phyloP scores from a whole-genome alignment of 2,329 filamentous ascomycete genomes.

The Cordyceps tenuipes region DNA sequence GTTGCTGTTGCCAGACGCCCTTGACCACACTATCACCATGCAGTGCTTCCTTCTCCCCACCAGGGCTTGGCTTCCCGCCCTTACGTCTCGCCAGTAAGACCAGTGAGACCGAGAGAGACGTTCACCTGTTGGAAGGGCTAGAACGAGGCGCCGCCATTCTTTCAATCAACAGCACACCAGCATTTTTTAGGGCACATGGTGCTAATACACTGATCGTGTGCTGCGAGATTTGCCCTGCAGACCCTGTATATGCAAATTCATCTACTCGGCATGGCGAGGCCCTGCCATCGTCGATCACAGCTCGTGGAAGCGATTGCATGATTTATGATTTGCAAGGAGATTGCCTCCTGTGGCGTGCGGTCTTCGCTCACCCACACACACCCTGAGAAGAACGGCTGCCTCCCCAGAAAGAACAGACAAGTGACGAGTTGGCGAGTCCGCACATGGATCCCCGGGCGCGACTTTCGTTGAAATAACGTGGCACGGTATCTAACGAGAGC shows the following conservation, averaged over 20 bases:
- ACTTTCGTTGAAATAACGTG: background rate
- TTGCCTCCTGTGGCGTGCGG: background rate
- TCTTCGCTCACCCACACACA: no score
- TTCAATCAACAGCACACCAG: background rate
- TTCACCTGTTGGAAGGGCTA: background rate
- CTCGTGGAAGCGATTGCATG: background rate
- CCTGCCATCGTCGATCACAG: background rate
- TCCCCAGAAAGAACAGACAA: background rate
- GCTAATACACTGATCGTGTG: background rate
- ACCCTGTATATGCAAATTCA: background rate
- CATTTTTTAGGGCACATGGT: background rate
- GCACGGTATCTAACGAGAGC: background rate
- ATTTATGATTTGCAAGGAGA: background rate
- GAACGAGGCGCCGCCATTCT: background rate
- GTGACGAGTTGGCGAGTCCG: background rate
- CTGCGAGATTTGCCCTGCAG: background rate
- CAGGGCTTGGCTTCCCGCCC: background rate
- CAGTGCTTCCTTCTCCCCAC: slow-evolving; percentile 1
- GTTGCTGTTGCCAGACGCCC: background rate
- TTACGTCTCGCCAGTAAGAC: background rate
- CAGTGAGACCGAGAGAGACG: background rate
- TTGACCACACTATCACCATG: background rate
- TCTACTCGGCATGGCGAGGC: background rate
- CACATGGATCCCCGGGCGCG: background rate
- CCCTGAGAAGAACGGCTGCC: no score